phyloP scores from a whole-genome alignment of 768 basidiomycete genomes.

The Nidula microcarpa region DNA sequence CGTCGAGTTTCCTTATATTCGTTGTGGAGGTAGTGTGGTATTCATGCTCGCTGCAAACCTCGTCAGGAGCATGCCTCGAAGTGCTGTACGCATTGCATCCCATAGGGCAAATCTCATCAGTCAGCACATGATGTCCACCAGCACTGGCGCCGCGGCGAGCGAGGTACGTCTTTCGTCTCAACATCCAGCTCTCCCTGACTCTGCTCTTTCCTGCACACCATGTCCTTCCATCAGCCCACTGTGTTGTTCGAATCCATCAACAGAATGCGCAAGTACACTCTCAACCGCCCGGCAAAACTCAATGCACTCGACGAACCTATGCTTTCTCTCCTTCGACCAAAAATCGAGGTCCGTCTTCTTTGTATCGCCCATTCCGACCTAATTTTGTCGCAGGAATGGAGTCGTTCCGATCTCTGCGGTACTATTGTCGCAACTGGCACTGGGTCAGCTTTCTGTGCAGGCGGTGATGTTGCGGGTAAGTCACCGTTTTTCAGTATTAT shows the following conservation, averaged over 20 bases:
- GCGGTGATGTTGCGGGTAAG: constrained; percentile 90
- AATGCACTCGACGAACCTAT: constrained; percentile 83
- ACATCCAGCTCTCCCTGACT: neutral
- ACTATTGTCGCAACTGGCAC: constrained; percentile 70
- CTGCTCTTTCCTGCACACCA: constrained; percentile 6
- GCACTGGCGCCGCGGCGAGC: constrained; percentile 17
- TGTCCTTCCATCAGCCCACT: constrained; percentile 26
- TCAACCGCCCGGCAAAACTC: constrained; percentile 77
- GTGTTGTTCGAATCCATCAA: constrained; percentile 71
- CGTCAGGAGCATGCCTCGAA: constrained; percentile 39
- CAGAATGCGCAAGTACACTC: constrained; percentile 61
- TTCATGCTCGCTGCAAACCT: constrained; percentile 27
- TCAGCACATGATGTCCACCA: constrained; percentile 45
- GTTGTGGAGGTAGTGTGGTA: constrained; percentile 1
- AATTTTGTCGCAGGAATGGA: constrained; percentile 59
- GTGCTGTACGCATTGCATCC: constrained; percentile 26
- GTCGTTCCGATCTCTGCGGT: constrained; percentile 62
- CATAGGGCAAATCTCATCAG: constrained; percentile 42
- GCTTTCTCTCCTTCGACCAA: constrained; percentile 65
- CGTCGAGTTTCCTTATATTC: neutral
- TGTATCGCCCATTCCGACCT: neutral
- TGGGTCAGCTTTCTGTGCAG: constrained; percentile 86
- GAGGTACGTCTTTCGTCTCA: constrained; percentile 30
- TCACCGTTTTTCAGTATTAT: constrained; percentile 8
- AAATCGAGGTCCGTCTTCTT: constrained; percentile 62